Conservation (phyloP, 2,329 filamentous ascomycete genomes). For the Epichloe festucae region DNA sequence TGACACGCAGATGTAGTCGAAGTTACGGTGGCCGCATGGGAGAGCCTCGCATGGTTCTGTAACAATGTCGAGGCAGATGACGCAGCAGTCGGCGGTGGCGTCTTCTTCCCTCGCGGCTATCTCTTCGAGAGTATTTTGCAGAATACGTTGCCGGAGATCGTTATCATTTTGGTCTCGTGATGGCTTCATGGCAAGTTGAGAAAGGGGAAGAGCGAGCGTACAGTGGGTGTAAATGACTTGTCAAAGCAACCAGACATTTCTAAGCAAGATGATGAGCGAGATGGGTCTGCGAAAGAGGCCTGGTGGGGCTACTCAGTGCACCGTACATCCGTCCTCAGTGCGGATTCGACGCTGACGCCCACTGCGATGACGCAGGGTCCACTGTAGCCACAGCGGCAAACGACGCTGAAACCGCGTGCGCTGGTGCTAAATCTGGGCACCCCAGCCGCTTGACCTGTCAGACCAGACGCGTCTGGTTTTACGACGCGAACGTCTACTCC, state of each 20-base stretch:
- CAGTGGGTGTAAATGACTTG: no score
- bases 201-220: no score
- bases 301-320: not conserved
- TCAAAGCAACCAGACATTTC: not conserved
- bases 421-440: not conserved
- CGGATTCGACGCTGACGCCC: no score
- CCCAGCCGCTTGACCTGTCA: not conserved
- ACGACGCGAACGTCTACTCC: not conserved
- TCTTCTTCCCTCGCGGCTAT: slow-evolving; percentile 17
- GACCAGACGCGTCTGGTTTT: not conserved
- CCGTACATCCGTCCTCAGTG: no score
- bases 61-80: slow-evolving; percentile 74
- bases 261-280: no score
- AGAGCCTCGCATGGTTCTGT: slow-evolving; percentile 57
- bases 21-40: slow-evolving; percentile 69
- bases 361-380: not conserved
- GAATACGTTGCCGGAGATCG: slow-evolving; percentile 28
- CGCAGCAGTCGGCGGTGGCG: slow-evolving; percentile 41
- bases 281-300: no score
- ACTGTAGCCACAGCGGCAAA: not conserved
- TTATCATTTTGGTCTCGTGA: slow-evolving; percentile 7
- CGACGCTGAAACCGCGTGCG: not conserved
- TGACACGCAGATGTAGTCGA: slow-evolving; percentile 74
- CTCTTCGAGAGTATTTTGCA: slow-evolving; percentile 32
- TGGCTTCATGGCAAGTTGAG: not conserved